Evolutionary conservation across 495 filamentous ascomycete genomes (phyloP), one percentile per base, ranked within the genome.

Genomic region (Penicillium manginii): DNA sequence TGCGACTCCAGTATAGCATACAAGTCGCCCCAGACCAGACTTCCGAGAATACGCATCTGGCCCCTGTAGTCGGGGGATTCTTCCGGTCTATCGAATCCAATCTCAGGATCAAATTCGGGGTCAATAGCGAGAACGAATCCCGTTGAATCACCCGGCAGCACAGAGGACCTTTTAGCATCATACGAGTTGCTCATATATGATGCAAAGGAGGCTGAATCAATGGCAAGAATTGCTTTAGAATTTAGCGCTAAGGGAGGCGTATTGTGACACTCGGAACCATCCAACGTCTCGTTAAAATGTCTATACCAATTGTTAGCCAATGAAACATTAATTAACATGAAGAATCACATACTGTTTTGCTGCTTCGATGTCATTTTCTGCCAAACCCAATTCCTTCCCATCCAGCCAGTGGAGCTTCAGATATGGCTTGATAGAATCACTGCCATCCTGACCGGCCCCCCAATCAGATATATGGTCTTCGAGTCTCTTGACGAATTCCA

Each of bases 21-120:
- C 7, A 77, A 50, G 33, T 77, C 74, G 3, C 69, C 60, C 71
- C 69, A 77, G 40, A 77, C 45, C 1, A 75, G 62, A 18, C 63
- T 69, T 22, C 66, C 72, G 2, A 72, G 57, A 21, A 77, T 62
- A 8, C 65, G 67, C 64, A 77, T 68, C 7, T 68, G 55, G 2
- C 74, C 73, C 2, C 10, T 40, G 53, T 62, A 73, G 1, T 63
- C 67, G 18, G 69, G 64, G 0, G 49, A 62, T 43, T 68, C 61
- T 6, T 72, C 54, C 0, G 61, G 51, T 23, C 60, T 64, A 14
- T 59, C 26, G 22, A 46, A 35, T 9, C 54, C 47, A 22, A 67
- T 52, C 12, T 58, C 8, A 0, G 58, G 42, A 33, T 70, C 61
- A 32, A 58, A 73, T 0, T 54, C 12, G 0, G 67, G 35, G 35